These are phyloP conservation scores for Ephemerocybe angulata DNA, from an alignment of 768 basidiomycete genomes.

Conservation along the genomic window DNA sequence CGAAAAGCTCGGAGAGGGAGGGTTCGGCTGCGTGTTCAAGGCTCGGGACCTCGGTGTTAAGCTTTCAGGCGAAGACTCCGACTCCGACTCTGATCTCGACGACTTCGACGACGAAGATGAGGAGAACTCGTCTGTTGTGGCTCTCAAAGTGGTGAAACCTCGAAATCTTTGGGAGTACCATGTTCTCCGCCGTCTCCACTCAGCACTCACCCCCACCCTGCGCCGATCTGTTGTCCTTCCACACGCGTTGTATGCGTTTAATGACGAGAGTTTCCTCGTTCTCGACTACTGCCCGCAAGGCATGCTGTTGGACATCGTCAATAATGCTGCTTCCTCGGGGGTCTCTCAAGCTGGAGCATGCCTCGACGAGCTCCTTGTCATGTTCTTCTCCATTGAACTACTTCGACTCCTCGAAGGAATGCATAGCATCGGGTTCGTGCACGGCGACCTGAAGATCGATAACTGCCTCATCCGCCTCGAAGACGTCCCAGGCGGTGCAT, in stretches of 20 bases:
- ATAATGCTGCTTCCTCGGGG: constrained; percentile 71
- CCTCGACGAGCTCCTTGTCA: constrained; percentile 88
- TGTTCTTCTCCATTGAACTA: constrained; percentile 94
- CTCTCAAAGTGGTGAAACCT: constrained; percentile 90
- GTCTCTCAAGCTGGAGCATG: constrained; percentile 76
- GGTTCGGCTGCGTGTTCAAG: constrained; percentile 94
- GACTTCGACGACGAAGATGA: constrained; percentile 56
- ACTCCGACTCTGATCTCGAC: constrained; percentile 45
- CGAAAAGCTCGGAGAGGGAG: constrained; percentile 94
- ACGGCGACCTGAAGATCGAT: constrained; percentile 98
- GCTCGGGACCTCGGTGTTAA: constrained; percentile 55
- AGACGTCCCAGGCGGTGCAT: constrained; percentile 66
- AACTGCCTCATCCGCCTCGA: constrained; percentile 94
- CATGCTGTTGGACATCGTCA: constrained; percentile 88
- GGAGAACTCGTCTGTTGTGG: constrained; percentile 58
- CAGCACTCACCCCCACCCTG: constrained; percentile 53
- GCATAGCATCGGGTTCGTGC: constrained; percentile 83
- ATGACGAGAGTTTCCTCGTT: constrained; percentile 86
- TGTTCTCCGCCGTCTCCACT: constrained; percentile 74
- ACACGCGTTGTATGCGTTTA: constrained; percentile 76
- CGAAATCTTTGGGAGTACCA: constrained; percentile 91
- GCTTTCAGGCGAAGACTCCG: constrained; percentile 41
- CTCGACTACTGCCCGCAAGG: constrained; percentile 90
- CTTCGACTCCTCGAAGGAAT: constrained; percentile 78
- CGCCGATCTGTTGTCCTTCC: constrained; percentile 72